Conservation (phyloP, 352 stramenopile species). For the Phytophthora fragariaefolia region DNA sequence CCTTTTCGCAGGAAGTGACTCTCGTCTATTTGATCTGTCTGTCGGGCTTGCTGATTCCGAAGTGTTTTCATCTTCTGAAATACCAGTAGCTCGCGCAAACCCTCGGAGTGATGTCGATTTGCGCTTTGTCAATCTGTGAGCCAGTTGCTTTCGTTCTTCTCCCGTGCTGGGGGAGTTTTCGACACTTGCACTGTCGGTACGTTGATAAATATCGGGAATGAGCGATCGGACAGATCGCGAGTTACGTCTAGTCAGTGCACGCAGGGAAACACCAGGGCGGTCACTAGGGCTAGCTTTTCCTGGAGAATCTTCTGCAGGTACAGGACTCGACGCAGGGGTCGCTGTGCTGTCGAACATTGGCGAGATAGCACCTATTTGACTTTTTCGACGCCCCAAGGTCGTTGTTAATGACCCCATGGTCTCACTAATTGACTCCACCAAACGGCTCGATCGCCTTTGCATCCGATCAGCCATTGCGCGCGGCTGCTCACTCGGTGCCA, state of each 20-base stretch:
- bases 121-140: conserved; percentile 21
- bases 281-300: conserved; percentile 1
- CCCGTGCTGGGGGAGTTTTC: conserved; percentile 4
- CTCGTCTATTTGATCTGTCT: conserved; percentile 21
- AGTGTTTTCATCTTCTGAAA: conserved; percentile 5
- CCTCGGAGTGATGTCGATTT: conserved; percentile 25
- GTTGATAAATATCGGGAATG: background rate
- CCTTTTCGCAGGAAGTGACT: conserved; percentile 3
- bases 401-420: conserved; percentile 23
- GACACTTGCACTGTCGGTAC: background rate
- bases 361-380: conserved; percentile 10
- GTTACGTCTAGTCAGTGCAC: conserved; percentile 9
- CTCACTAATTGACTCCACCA: conserved; percentile 22
- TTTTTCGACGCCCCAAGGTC: conserved; percentile 22
- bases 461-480: conserved; percentile 1
- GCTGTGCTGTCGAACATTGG: conserved; percentile 5
- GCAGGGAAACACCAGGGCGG: background rate
- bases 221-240: conserved; percentile 7
- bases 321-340: background rate
- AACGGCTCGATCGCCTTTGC: conserved; percentile 21
- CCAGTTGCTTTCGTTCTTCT: background rate
- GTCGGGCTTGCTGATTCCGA: conserved; percentile 16
- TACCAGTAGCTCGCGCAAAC: background rate
- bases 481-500: conserved; percentile 21
- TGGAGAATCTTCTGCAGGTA: background rate